Evolutionary conservation across 345 rosid genomes (phyloP).

Genomic region (Kernera saxatilis): DNA sequence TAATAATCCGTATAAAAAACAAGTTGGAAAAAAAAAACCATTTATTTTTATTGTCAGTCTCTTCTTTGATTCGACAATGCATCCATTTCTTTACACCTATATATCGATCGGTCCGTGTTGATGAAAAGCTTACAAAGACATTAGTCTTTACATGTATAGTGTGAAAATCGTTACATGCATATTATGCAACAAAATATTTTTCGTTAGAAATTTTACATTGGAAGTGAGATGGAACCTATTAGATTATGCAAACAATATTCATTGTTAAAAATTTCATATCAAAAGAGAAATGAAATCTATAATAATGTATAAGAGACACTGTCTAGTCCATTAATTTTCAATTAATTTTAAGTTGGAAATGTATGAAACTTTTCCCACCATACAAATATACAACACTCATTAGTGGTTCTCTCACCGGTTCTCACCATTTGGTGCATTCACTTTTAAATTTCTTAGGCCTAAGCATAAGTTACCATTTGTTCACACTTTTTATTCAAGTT

Average conservation of each 20-base stretch:
- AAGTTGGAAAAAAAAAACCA: not conserved
- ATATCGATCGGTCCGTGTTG: not conserved
- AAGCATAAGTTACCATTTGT: not conserved
- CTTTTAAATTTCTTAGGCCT: not conserved
- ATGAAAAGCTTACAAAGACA: not conserved
- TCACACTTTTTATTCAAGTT: not conserved
- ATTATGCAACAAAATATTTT: too few relatives aligned
- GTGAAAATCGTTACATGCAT: not conserved
- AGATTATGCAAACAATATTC: too few relatives aligned
- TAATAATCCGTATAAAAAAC: not conserved
- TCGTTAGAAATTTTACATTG: too few relatives aligned
- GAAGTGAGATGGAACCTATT: too few relatives aligned
- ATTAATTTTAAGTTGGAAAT: not conserved
- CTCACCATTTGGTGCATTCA: not conserved
- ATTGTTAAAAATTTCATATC: too few relatives aligned
- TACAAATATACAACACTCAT: not conserved
- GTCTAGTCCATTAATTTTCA: not conserved
- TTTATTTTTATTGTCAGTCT: not conserved
- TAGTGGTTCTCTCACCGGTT: not conserved
- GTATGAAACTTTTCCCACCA: not conserved
- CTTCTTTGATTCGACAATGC: not conserved
- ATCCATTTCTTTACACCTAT: not conserved
- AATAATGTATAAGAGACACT: not conserved
- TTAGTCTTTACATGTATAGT: not conserved
- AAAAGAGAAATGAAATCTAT: not conserved